Percentiles rank a stretch among this genome's conserved stretches.
Conservation (phyloP, 2,329 filamentous ascomycete species). For the Bipolaris zeicola region DNA sequence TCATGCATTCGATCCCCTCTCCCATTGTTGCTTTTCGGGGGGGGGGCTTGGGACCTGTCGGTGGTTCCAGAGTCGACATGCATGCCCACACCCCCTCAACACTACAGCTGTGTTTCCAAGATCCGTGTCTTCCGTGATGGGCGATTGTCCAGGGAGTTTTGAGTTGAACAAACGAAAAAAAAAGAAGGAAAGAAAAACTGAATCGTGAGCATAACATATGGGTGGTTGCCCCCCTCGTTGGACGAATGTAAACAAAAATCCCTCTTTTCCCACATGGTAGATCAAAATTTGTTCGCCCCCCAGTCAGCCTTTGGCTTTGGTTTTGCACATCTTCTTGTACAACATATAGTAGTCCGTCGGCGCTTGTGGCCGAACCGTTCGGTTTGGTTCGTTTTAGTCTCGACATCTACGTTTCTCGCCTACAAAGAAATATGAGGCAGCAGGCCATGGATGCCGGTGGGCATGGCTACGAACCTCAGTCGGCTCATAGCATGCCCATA, state of each 20-base stretch:
- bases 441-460: neutral
- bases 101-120: neutral
- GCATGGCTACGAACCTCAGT: slow-evolving; percentile 10
- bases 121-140: neutral
- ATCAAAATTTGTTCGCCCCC: neutral
- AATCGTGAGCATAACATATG: neutral
- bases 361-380: neutral
- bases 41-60: neutral
- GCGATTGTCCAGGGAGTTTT: neutral
- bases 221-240: neutral
- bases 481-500: slow-evolving; percentile 1
- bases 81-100: neutral
- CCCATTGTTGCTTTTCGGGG: neutral
- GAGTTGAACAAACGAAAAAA: neutral
- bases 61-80: neutral
- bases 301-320: neutral
- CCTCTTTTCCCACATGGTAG: neutral
- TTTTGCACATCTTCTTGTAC: neutral
- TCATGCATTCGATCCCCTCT: neutral
- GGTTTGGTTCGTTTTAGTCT: neutral
- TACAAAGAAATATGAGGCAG: neutral
- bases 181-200: neutral
- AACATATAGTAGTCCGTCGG: neutral
- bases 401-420: neutral
- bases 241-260: neutral